Conservation (phyloP, 1,284 basidiomycete genomes). For the Exsudoporus floridanus region DNA sequence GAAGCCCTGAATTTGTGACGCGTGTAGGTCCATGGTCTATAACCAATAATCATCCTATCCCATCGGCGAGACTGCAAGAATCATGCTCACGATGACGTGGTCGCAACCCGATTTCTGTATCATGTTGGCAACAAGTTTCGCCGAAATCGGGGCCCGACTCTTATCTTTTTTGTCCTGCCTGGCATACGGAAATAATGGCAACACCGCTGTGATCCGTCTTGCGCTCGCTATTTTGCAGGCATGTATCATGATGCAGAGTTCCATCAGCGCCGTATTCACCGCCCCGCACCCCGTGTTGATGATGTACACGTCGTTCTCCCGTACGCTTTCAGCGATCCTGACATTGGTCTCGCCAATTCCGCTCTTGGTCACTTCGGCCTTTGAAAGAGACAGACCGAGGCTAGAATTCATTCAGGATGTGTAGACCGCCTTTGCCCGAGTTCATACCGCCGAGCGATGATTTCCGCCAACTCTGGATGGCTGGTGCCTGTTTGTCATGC, state of each 20-base stretch:
- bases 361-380: conserved; percentile 83
- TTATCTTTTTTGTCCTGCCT: conserved; percentile 99
- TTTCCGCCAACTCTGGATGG: conserved; percentile 93
- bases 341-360: conserved; percentile 93
- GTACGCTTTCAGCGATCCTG: conserved; percentile 91
- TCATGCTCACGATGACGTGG: conserved; percentile 88
- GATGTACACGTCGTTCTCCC: conserved; percentile 99
- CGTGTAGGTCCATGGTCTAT: conserved; percentile 97
- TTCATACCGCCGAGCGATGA: conserved; percentile 85
- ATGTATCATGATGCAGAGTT: conserved; percentile 99
- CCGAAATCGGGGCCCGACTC: conserved; percentile 96
- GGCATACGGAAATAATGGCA: conserved; percentile 93
- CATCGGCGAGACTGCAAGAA: not conserved
- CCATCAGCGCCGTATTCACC: conserved; percentile 90
- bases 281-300: conserved; percentile 91
- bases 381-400: conserved; percentile 81
- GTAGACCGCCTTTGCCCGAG: conserved; percentile 20
- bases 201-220: conserved; percentile 93
- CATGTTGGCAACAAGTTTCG: conserved; percentile 99
- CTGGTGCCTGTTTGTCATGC: conserved; percentile 66
- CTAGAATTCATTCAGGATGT: conserved; percentile 43
- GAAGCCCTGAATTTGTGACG: conserved; percentile 99
- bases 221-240: conserved; percentile 98
- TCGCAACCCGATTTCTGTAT: conserved; percentile 96
- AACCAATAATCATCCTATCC: conserved; percentile 7